Percentiles rank a stretch among this genome's conserved stretches.
Conservation (phyloP, 345 rosid genomes). For the Tarenaya hassleriana region DNA sequence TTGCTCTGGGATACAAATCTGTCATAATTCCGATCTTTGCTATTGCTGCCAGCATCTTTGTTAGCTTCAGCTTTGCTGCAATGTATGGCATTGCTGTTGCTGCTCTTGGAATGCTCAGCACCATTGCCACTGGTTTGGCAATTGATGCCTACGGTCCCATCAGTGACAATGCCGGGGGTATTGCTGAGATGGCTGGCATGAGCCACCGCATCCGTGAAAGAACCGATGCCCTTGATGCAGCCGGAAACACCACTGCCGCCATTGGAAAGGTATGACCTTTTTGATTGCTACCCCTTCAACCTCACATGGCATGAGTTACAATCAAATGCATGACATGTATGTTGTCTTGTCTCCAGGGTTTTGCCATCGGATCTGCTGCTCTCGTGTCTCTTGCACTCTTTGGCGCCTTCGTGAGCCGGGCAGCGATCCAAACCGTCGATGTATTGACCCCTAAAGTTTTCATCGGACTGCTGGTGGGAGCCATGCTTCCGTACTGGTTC, state of each 20-base stretch:
- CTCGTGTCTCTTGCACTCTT: conserved; percentile 56
- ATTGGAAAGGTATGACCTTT: conserved; percentile 49
- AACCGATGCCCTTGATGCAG: conserved; percentile 74
- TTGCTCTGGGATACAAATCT: conserved; percentile 85
- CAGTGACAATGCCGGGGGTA: conserved; percentile 79
- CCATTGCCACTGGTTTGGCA: conserved; percentile 74
- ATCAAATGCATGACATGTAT: no score
- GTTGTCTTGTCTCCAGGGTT: conserved; percentile 30
- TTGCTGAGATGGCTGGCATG: conserved; percentile 88
- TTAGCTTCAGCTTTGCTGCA: conserved; percentile 74
- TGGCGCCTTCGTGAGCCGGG: conserved; percentile 64
- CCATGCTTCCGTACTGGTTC: conserved; percentile 72
- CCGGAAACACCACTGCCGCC: conserved; percentile 76
- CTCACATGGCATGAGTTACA: no score
- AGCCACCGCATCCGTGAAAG: conserved; percentile 68
- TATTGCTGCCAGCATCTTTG: conserved; percentile 61
- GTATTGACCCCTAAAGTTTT: conserved; percentile 57
- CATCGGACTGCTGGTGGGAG: conserved; percentile 54
- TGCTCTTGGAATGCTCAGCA: conserved; percentile 76
- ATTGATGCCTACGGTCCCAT: conserved; percentile 81
- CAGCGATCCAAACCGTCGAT: conserved; percentile 44
- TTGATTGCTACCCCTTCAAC: no score
- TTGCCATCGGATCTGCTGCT: conserved; percentile 69
- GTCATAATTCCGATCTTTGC: conserved; percentile 80
- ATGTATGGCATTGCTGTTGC: conserved; percentile 88